Base-by-base conservation (phyloP, 306 rosid genomes). In the Luffa acutangula region DNA sequence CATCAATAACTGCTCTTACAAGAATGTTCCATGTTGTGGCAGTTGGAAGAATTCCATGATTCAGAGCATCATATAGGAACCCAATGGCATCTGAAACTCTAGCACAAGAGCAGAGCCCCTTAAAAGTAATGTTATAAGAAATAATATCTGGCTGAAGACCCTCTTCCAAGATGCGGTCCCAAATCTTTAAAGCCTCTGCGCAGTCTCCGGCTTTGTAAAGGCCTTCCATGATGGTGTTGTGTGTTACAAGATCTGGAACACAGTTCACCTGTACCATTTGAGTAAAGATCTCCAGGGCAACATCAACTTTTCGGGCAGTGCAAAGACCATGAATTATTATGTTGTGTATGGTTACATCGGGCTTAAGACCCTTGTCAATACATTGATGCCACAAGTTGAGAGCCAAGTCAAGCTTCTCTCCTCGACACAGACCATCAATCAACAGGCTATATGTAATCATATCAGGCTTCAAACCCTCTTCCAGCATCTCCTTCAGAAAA, bases 141-240 rank as follows among this genome's bases (percentile, higher is more conserved):
- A 95, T 89, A 76, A 90, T 93, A 83, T 95, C 99, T 20, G 93
- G 99, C 65, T 72, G 85, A 73, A 91, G 81, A 69, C 91, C 91
- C 12, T 79, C 77, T 82, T 87, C 83, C 49, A 83, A 57, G 77
- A 91, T 89, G 65, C 82, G 56, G 33, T 81, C 83, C 97, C 97
- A 91, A 84, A 89, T 89, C 71, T 76, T 80, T 63, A 88, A 87
- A 74, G 96, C 97, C 85, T 78, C 85, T 76, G 72, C 83, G 79
- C 84, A 93, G 80, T 93, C 86, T 84, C 92, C 85, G 75, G 83
- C 84, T 84, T 88, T 91, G 88, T 87, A 90, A 82, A 91, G 87
- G 3, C 99, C 99, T 78, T 90, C 93, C 96, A 95, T 91, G 51
- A 95, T 81, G 83, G 97, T 96, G 86, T 96, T 96, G 80, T 91